Percentiles rank a stretch among this genome's conserved stretches.
These are phyloP conservation scores for Kuraishia hungarica DNA, from an alignment of 805 yeast genomes.

Conservation along the genomic window DNA sequence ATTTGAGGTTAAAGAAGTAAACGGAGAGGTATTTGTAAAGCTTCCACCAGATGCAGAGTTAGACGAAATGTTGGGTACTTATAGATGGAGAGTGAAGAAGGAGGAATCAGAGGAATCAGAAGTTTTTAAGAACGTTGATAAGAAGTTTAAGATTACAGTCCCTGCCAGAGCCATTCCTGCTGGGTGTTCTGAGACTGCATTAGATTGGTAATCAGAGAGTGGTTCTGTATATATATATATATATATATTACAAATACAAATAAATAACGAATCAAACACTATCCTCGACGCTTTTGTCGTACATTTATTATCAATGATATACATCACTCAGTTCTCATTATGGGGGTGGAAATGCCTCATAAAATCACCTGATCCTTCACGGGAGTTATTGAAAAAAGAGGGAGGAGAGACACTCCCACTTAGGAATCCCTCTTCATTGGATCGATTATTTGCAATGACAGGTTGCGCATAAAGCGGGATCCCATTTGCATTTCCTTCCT, in stretches of 20 bases:
- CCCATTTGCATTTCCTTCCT: background rate
- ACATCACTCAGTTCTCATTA: background rate
- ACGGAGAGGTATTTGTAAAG: conserved; percentile 19
- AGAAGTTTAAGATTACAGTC: conserved; percentile 15
- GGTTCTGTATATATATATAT: no score
- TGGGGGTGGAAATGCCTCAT: background rate
- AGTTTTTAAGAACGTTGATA: conserved; percentile 12
- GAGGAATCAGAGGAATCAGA: conserved; percentile 12
- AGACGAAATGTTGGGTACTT: conserved; percentile 25
- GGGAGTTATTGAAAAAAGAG: background rate
- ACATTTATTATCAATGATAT: no score
- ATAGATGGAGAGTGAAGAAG: conserved; percentile 23
- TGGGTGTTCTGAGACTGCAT: conserved; percentile 5
- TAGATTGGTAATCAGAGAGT: conserved; percentile 13
- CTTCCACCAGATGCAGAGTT: conserved; percentile 25
- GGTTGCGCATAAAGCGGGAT: background rate
- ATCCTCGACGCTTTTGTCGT: no score
- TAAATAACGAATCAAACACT: no score
- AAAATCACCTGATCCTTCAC: background rate
- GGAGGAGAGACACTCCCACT: background rate
- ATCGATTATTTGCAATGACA: background rate
- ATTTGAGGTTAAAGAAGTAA: conserved; percentile 24
- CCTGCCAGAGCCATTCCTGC: conserved; percentile 11
- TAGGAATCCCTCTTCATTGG: background rate
- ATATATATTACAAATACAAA: no score